phyloP scores from a whole-genome alignment of 2,329 filamentous ascomycete species.

The Claviceps digitariae region DNA sequence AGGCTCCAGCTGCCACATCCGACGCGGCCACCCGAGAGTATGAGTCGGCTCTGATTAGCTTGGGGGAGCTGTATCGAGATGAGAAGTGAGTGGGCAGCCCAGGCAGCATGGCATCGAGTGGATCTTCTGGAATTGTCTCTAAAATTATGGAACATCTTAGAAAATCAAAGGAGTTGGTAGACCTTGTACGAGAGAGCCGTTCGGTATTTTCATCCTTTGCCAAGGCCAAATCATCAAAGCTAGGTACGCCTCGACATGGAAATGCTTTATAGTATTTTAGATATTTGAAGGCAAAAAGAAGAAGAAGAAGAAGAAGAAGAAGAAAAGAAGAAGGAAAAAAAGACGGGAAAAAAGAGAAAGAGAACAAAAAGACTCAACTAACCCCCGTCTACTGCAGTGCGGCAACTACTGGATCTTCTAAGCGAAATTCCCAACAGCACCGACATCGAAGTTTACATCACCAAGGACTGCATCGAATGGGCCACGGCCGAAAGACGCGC shows the following conservation, averaged over 20 bases:
- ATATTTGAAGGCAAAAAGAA: no score
- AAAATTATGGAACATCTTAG: slow-evolving; percentile 25
- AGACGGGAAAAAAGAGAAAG: background rate
- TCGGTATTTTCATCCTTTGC: slow-evolving; percentile 90
- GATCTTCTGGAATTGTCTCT: background rate
- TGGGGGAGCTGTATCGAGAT: slow-evolving; percentile 89
- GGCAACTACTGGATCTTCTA: slow-evolving; percentile 92
- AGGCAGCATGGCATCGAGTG: background rate
- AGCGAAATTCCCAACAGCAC: slow-evolving; percentile 84
- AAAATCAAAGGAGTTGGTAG: slow-evolving; percentile 72
- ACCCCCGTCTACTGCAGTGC: slow-evolving; percentile 43
- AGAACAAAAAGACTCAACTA: background rate
- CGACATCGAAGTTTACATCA: slow-evolving; percentile 88
- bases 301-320: background rate
- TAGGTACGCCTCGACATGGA: slow-evolving; percentile 50
- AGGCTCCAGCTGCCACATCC: slow-evolving; percentile 66
- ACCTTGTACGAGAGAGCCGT: slow-evolving; percentile 80
- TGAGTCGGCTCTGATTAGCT: slow-evolving; percentile 71
- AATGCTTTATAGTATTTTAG: no score
- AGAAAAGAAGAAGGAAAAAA: background rate
- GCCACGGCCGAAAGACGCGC: slow-evolving; percentile 85
- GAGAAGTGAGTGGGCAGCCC: slow-evolving; percentile 47
- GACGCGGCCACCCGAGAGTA: slow-evolving; percentile 86
- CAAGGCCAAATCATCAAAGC: slow-evolving; percentile 96
- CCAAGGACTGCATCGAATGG: slow-evolving; percentile 99